Evolutionary conservation across 306 rosid species (phyloP), one percentile per base, ranked within the genome.

Genomic region (Bauhinia variegata): DNA sequence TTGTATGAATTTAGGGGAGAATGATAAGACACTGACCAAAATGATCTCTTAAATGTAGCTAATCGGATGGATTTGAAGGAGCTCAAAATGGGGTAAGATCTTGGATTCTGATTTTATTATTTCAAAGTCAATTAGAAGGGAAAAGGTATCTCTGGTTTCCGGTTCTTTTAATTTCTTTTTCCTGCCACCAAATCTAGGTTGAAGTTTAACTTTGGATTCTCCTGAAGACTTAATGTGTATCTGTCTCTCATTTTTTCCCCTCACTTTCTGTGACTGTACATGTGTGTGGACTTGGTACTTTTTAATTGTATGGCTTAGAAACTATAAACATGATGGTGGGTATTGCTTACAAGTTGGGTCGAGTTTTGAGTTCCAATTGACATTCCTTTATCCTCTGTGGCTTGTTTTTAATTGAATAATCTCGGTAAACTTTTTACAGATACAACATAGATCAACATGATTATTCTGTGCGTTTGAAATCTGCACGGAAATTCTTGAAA

Each of bases 371-470:
- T 66, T 68, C 34, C 49, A 32, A 41, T 32, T 61, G 62, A 54
- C 58, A 46, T 5, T 30, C 60, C 41, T 41, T 64, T 49, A 34
- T 17, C 47, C 42, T 31, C 16, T 32, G 63, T 72, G 42, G 55
- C 49, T 41, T 30, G 15, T 42, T 76, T 51, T 15, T 16, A 56
- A 36, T 2, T 5, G 5, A 8, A 32, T n/a, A n/a, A n/a, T 63
- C 5, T 51, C 14, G 39, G 18, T 74, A 31, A 16, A 49, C 64
- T 70, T 71, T 74, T 51, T 39, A 53, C 95, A 88, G 99, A 83
- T 95, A 85, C 82, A 95, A 87, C 82, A 95, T 95, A 47, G 99
- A 95, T 68, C 89, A 88, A 60, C 99, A 95, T 82, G 99, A 95
- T 81, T 95, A 95, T 71, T 80, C 97, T 16, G 95, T 95, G 38